Conservation (phyloP, 495 filamentous ascomycete genomes). For the Aspergillus baeticus region DNA sequence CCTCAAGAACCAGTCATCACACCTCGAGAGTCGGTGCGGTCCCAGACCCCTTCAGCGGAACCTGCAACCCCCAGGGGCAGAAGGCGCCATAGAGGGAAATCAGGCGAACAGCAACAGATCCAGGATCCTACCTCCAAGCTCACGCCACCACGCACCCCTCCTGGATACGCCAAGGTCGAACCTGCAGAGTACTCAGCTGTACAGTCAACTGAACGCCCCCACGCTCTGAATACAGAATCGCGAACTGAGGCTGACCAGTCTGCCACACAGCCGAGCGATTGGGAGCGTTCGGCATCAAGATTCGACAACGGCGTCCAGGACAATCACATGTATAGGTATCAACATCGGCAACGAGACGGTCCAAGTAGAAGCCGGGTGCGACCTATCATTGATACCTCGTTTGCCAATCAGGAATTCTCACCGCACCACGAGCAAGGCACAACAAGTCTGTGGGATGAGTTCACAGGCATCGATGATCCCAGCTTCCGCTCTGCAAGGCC, state of each 20-base stretch:
- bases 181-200: conserved; percentile 9
- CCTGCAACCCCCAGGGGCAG: conserved; percentile 17
- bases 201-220: background rate
- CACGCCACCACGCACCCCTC: conserved; percentile 44
- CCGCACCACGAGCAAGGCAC: conserved; percentile 33
- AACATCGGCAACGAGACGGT: background rate
- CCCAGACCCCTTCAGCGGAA: background rate
- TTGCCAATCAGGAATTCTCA: conserved; percentile 35
- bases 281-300: conserved; percentile 12
- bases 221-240: conserved; percentile 3
- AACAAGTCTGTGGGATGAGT: conserved; percentile 43
- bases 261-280: conserved; percentile 6
- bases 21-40: conserved; percentile 3
- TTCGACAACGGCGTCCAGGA: conserved; percentile 9
- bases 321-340: conserved; percentile 1
- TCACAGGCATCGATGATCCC: conserved; percentile 35
- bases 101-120: conserved; percentile 9
- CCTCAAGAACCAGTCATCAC: conserved; percentile 1
- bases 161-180: conserved; percentile 12
- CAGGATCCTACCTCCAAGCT: conserved; percentile 27
- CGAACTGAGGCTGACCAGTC: background rate
- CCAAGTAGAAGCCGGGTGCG: conserved; percentile 15
- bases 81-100: conserved; percentile 28
- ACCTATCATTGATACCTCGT: conserved; percentile 44
- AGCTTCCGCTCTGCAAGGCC: conserved; percentile 22